Percentiles rank a stretch among this genome's conserved stretches.
These are phyloP conservation scores for Saccharomyces hybrid DNA, from an alignment of 1,139 yeast species.

Conservation along the genomic window DNA sequence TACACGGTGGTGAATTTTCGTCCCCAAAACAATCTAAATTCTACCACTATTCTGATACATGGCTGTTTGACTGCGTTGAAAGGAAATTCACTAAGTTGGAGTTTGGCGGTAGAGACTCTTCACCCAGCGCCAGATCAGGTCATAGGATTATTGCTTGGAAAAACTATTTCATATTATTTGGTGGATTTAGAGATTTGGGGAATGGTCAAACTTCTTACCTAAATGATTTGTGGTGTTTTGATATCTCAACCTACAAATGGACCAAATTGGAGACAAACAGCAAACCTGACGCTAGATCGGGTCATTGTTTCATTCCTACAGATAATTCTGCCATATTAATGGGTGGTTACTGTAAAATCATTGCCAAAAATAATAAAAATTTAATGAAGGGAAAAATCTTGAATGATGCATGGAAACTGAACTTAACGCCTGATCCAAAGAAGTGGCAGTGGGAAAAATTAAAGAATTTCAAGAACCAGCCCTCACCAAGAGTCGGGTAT, in stretches of 20 bases:
- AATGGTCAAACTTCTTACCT: conserved; percentile 66
- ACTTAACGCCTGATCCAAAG: conserved; percentile 80
- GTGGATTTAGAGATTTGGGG: conserved; percentile 92
- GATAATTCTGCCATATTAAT: conserved; percentile 79
- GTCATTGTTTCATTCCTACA: conserved; percentile 79
- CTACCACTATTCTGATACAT: conserved; percentile 93
- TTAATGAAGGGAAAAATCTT: conserved; percentile 89
- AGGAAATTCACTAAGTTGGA: conserved; percentile 92
- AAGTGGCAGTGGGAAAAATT: conserved; percentile 83
- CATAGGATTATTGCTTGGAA: conserved; percentile 90
- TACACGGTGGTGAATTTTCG: conserved; percentile 96
- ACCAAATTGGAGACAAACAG: conserved; percentile 80
- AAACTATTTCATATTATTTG: conserved; percentile 74
- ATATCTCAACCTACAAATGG: conserved; percentile 86
- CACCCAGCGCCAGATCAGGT: conserved; percentile 87
- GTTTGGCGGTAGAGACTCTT: conserved; percentile 39
- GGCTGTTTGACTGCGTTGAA: conserved; percentile 77
- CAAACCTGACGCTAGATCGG: conserved; percentile 89
- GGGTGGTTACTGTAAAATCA: conserved; percentile 94
- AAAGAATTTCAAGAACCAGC: conserved; percentile 80
- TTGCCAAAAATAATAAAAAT: conserved; percentile 65
- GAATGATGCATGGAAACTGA: conserved; percentile 78
- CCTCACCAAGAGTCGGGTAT: conserved; percentile 92
- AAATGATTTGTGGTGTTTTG: conserved; percentile 87
- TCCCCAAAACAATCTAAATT: conserved; percentile 94